phyloP scores from a whole-genome alignment of 148 eudicot genomes.

The Fagopyrum homotropicum region DNA sequence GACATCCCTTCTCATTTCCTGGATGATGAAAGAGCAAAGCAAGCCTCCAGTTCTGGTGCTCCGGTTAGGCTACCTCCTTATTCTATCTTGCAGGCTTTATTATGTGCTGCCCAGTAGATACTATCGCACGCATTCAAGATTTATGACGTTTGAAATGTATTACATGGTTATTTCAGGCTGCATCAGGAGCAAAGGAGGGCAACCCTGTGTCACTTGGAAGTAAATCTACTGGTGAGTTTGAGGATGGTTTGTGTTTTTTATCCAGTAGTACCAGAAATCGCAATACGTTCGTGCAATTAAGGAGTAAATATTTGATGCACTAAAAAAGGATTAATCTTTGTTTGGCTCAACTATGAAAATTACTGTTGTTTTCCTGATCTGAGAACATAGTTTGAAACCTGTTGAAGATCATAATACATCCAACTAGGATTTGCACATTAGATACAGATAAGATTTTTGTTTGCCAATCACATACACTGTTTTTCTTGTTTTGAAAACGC shows the following conservation, averaged over 20 bases:
- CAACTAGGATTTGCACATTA: not conserved
- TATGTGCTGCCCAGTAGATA: not conserved
- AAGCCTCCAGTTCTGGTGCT: slow-evolving; percentile 77
- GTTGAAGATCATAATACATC: not conserved
- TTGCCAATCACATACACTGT: not conserved
- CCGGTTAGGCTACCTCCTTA: slow-evolving; percentile 39
- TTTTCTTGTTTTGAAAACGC: not conserved
- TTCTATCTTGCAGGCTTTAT: not conserved
- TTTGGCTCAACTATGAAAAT: not conserved
- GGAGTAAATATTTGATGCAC: not conserved
- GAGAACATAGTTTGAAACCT: not conserved
- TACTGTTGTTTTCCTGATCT: not conserved
- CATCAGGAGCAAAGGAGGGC: slow-evolving; percentile 43
- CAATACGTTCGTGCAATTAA: not conserved
- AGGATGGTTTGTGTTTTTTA: not conserved
- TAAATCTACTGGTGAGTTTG: slow-evolving; percentile 59
- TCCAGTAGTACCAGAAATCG: not conserved
- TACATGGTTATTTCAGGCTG: slow-evolving; percentile 37
- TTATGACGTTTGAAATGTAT: not conserved
- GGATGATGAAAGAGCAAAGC: slow-evolving; percentile 77
- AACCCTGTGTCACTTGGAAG: slow-evolving; percentile 38
- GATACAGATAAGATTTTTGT: not conserved
- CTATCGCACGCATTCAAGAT: not conserved
- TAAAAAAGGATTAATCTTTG: not conserved
- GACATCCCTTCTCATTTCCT: slow-evolving; percentile 75